Evolutionary conservation across 1,284 basidiomycete genomes (phyloP).

Genomic region (Cronartium quercuum): DNA sequence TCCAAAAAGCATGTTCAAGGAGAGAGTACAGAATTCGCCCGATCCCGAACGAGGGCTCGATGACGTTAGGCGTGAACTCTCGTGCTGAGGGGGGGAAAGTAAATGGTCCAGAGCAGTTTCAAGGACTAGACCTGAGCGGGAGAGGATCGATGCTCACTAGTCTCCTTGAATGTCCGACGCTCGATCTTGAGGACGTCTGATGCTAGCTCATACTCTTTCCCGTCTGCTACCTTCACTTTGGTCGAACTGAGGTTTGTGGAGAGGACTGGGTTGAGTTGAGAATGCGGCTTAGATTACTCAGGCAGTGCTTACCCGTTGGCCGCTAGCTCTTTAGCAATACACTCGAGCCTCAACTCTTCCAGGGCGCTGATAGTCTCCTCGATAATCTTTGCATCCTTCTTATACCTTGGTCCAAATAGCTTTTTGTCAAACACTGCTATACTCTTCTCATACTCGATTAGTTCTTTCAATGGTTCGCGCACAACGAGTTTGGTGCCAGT

Average conservation of each 20-base stretch:
- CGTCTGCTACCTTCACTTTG: conserved; percentile 54
- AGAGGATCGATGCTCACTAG: conserved; percentile 56
- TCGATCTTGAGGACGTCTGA: conserved; percentile 72
- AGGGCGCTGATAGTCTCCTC: conserved; percentile 65
- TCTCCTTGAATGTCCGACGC: conserved; percentile 81
- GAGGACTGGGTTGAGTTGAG: conserved; percentile 48
- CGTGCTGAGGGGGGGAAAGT: conserved; percentile 58
- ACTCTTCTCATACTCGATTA: conserved; percentile 66
- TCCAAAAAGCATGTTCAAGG: conserved; percentile 95
- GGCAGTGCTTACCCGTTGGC: conserved; percentile 52
- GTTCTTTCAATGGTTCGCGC: conserved; percentile 75
- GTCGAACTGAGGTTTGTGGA: conserved; percentile 2
- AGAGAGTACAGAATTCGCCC: conserved; percentile 91
- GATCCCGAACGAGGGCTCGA: conserved; percentile 96
- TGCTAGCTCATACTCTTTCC: conserved; percentile 66
- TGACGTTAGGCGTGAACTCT: conserved; percentile 94
- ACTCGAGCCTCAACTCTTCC: conserved; percentile 63
- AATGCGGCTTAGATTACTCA: conserved; percentile 43
- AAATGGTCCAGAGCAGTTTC: neutral
- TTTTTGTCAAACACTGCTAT: conserved; percentile 81
- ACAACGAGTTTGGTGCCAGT: conserved; percentile 59
- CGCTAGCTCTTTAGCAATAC: conserved; percentile 66
- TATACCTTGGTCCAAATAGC: conserved; percentile 79
- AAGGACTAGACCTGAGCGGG: conserved; percentile 18
- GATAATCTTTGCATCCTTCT: conserved; percentile 69